Conservation (phyloP, 176 grass and related monocot species). For the Musa schizocarpa region DNA sequence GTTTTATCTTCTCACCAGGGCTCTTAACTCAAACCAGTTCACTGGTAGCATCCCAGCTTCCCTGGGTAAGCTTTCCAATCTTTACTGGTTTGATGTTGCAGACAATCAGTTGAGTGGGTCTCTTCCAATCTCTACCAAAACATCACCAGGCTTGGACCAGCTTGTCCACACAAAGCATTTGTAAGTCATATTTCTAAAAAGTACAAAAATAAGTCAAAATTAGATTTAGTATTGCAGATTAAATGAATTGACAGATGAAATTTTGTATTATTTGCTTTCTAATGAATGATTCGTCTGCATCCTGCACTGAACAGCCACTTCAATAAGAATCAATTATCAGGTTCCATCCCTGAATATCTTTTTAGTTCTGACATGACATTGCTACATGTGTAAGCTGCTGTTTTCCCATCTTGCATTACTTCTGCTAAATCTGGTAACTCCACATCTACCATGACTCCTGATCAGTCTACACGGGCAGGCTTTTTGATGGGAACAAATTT, state of each 20-base stretch:
- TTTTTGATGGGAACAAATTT: slow-evolving; percentile 76
- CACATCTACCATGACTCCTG: neutral
- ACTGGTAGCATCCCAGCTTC: slow-evolving; percentile 68
- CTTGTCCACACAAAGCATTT: slow-evolving; percentile 69
- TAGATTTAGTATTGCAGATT: neutral
- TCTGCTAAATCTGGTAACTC: neutral
- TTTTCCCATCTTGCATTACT: slow-evolving; percentile 2
- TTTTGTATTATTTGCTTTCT: neutral
- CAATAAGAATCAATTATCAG: slow-evolving; percentile 77
- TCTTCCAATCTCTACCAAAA: slow-evolving; percentile 52
- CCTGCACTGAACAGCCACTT: slow-evolving; percentile 60
- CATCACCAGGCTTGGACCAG: slow-evolving; percentile 54
- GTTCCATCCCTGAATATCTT: slow-evolving; percentile 57
- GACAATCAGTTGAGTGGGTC: slow-evolving; percentile 67
- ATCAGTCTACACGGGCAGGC: slow-evolving; percentile 26
- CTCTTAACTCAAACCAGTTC: slow-evolving; percentile 77
- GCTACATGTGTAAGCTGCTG: slow-evolving; percentile 68
- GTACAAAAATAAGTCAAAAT: slow-evolving; percentile 2
- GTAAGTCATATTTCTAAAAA: slow-evolving; percentile 37
- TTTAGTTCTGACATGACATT: slow-evolving; percentile 65
- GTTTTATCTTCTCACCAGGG: slow-evolving; percentile 36
- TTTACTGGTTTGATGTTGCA: slow-evolving; percentile 74
- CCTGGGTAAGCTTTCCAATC: slow-evolving; percentile 63
- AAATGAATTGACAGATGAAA: too few species aligned
- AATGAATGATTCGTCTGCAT: neutral